Percentiles rank a stretch among this genome's conserved stretches.
Evolutionary conservation across 148 eudicot genomes (phyloP).

Genomic region (Heliamphora exappendiculata): DNA sequence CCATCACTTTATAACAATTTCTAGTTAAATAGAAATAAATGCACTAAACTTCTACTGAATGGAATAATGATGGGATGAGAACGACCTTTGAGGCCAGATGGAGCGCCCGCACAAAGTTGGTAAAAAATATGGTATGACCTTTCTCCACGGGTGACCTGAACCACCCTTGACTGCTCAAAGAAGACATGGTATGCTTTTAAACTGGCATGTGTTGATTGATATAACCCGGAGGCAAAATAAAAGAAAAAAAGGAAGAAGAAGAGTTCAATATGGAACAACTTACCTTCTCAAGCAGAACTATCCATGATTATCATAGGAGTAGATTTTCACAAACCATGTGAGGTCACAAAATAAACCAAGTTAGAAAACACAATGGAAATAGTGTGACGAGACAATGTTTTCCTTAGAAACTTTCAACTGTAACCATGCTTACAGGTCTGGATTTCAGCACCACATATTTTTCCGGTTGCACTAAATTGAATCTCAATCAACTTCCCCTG

Average conservation of each 20-base stretch:
- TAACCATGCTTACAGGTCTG: conserved; percentile 70
- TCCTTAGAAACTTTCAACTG: background rate
- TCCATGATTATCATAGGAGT: conserved; percentile 12
- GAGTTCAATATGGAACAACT: conserved; percentile 2
- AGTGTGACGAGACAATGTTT: background rate
- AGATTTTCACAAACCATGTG: conserved; percentile 14
- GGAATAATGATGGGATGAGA: conserved; percentile 10
- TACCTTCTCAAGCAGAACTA: conserved; percentile 95
- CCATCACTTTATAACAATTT: conserved; percentile 1
- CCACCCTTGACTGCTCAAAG: conserved; percentile 85
- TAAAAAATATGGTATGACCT: conserved; percentile 94
- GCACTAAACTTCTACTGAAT: background rate
- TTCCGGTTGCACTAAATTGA: conserved; percentile 68
- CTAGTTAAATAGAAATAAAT: background rate
- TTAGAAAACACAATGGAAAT: background rate
- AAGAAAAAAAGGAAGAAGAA: conserved; percentile 1
- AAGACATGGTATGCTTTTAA: background rate
- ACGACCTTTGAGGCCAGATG: conserved; percentile 85
- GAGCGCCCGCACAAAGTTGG: conserved; percentile 92
- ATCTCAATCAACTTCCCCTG: conserved; percentile 95
- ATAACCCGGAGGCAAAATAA: background rate
- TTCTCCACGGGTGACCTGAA: conserved; percentile 72
- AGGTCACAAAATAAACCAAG: conserved; percentile 1
- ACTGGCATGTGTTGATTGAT: background rate
- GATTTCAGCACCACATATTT: conserved; percentile 78